These are phyloP conservation scores for Talaromyces stipitatus DNA, from an alignment of 495 filamentous ascomycete genomes.

Conservation along the genomic window DNA sequence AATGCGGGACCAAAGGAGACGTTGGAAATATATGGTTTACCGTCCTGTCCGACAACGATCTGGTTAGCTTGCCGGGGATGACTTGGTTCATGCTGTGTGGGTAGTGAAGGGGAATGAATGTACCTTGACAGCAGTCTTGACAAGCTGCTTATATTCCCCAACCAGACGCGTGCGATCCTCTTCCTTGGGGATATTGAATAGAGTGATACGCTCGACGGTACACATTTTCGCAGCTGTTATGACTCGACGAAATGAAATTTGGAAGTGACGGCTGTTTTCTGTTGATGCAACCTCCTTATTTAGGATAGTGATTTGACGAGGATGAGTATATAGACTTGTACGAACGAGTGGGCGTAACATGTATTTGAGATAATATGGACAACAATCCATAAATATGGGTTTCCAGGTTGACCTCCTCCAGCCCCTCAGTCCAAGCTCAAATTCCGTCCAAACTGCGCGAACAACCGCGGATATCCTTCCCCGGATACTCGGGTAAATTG, in stretches of 20 bases:
- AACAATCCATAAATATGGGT: no score
- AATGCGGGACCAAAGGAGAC: conserved; percentile 35
- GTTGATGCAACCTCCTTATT: not conserved
- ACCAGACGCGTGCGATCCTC: conserved; percentile 34
- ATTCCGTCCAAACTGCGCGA: not conserved
- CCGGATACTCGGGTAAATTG: not conserved
- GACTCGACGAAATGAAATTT: no score
- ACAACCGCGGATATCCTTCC: not conserved
- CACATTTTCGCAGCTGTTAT: conserved; percentile 21
- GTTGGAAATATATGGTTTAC: conserved; percentile 57
- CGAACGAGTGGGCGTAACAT: not conserved
- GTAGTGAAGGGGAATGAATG: not conserved
- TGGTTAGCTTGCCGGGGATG: not conserved
- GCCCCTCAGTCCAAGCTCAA: not conserved
- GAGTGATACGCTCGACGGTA: conserved; percentile 47
- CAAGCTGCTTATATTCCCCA: conserved; percentile 41
- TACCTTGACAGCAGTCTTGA: conserved; percentile 46
- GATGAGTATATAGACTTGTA: not conserved
- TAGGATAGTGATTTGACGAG: not conserved
- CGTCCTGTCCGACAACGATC: conserved; percentile 41
- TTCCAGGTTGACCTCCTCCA: no score
- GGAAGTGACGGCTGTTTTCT: not conserved
- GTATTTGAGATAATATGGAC: not conserved
- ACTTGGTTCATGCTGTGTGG: not conserved
- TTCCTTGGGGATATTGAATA: conserved; percentile 52